Base-by-base conservation (phyloP, 2,329 filamentous ascomycete species). In the Neonectria ditissima region DNA sequence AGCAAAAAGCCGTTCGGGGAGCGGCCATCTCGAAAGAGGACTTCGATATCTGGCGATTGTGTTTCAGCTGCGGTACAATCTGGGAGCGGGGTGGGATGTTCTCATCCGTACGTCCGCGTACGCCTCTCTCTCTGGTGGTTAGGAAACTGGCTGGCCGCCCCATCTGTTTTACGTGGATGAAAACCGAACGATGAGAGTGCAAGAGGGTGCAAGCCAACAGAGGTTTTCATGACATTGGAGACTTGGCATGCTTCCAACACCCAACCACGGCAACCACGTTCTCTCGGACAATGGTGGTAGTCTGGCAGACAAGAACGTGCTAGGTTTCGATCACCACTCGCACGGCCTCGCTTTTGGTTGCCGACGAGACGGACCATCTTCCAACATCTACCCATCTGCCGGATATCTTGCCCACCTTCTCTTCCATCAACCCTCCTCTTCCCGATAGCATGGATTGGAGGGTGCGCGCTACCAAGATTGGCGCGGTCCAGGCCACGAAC, bases 371-470 rank as follows among this genome's bases (percentile, higher is more conserved):
- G 26, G 26, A 32, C 26, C 32, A 50, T 50, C 45, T 13, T 28
- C 20, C 41, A 22, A 26, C 22, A 26, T 26, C 65, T 68, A 32
- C 54, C 54, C 64, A 66, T 41, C 55, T 69, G 52, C 68, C 59
- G 65, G 57, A 62, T 66, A 41, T 41, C 68, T 68, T 32, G 63
- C 59, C 63, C 68, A 63, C 68, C 65, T 59, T 60, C 37, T 68
- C 45, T 64, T n/a, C 10, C 26, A n/a, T 66, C 55, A 45, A 59
- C 47, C 58, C 56, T n/a, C 39, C 39, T 41, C 50, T 43, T 28
- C 7, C 9, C 43, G 16, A 24, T 39, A 26, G 14, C 39, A 44
- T 39, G 44, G 16, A 54, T 28, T 43, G 30, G 14, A 53, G 32
- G 20, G 20, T 26, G 34, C 50, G 34, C 66, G 65, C 65, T 59